Base-by-base conservation (phyloP, 179 eudicot genomes). In the Patellifolia procumbens region DNA sequence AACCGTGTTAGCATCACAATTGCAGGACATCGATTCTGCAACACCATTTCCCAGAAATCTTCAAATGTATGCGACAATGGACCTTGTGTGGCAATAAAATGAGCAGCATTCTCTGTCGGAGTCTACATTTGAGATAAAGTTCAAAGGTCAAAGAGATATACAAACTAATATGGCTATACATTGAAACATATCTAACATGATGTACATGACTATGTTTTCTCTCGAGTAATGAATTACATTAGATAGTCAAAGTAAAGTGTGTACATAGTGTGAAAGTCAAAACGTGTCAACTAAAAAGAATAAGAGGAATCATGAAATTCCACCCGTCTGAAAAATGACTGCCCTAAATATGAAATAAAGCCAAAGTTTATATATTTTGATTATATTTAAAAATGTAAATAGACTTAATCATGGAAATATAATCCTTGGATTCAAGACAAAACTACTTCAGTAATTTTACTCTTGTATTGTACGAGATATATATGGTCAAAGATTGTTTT, bases 21-120 rank as follows among this genome's bases (percentile, higher is more conserved):
- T 35, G 86, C 91, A 59, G 99, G 96, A 76, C 91, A 90, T 34
- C 87, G 93, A 75, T 81, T 70, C 87, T 93, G 97, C 39, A 93
- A 79, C 70, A 95, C 89, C 99, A 95, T 95, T 81, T 91, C 94
- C 99, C 99, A 95, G 78, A 95, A 95, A 81, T 95, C 98, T 81
- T 95, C 98, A 89, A 78, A 90, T 63, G 97, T 95, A 77, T 83
- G 86, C 2, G 92, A 87, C 49, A 91, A 83, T 60, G 99, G 99
- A 70, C 98, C 97, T 88, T 95, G 99, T 62, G 99, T 95, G 74
- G 99, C 98, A 84, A 95, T 91, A 79, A 93, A 95, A 76, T 76
- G 87, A 81, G 96, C 80, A 74, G 92, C 82, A 75, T 77, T 74
- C 84, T 88, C 94, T 74, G 85, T 55, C 24, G 88, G 83, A 77